Evolutionary conservation across 495 filamentous ascomycete genomes (phyloP).

Genomic region (Cudoniella acicularis): DNA sequence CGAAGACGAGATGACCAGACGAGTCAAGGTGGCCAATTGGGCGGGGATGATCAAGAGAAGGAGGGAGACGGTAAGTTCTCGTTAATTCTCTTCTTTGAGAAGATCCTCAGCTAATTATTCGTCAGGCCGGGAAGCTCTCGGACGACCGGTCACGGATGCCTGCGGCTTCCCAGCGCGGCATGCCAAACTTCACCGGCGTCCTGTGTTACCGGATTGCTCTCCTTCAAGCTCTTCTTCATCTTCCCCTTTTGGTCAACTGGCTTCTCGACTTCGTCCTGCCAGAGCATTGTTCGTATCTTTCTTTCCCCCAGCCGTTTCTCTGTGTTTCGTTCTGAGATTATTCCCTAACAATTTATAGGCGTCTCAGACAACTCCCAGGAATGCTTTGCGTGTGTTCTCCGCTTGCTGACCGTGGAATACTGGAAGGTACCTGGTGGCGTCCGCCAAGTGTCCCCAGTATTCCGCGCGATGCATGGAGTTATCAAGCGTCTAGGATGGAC

Average conservation of each 20-base stretch:
- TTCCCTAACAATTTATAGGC: constrained; percentile 10
- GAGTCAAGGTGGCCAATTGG: not conserved
- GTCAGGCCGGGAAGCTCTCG: constrained; percentile 6
- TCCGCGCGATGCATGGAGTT: not conserved
- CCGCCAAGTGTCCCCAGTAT: not conserved
- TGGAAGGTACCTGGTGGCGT: not conserved
- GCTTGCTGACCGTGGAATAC: not conserved
- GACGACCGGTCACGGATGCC: constrained; percentile 9
- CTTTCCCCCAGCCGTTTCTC: not conserved
- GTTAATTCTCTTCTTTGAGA: not conserved
- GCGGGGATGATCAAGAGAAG: not conserved
- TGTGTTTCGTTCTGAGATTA: not conserved
- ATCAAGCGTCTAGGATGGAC: constrained; percentile 9
- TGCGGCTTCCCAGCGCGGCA: constrained; percentile 11
- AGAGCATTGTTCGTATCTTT: constrained; percentile 11
- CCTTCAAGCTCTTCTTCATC: constrained; percentile 40
- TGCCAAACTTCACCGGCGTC: constrained; percentile 19
- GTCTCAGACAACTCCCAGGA: not conserved
- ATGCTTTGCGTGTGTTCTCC: not conserved
- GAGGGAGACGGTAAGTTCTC: constrained; percentile 3
- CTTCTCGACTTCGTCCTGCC: constrained; percentile 20
- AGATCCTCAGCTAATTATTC: not conserved
- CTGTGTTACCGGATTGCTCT: constrained; percentile 43
- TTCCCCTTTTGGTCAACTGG: constrained; percentile 37
- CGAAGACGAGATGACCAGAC: not conserved